These are phyloP conservation scores for Penicillium expansum DNA, from an alignment of 2,329 filamentous ascomycete genomes.

Conservation along the genomic window DNA sequence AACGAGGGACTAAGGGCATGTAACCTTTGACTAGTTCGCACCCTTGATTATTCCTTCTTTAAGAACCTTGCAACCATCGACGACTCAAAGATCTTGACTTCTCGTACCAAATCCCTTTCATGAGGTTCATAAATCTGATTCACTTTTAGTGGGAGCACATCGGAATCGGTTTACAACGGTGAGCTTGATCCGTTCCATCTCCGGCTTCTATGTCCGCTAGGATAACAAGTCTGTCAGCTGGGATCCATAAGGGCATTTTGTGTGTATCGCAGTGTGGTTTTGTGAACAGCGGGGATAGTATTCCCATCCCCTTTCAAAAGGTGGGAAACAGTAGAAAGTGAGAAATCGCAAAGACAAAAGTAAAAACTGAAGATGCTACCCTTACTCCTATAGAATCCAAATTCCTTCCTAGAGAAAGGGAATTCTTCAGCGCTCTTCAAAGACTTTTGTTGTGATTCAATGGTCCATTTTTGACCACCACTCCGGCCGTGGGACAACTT, in stretches of 20 bases:
- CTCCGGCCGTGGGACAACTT: neutral
- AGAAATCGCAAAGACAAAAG: neutral
- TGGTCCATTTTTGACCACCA: neutral
- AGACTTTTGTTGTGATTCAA: neutral
- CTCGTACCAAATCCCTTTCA: neutral
- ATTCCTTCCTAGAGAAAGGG: neutral
- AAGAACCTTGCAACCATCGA: too few relatives aligned
- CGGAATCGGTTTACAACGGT: neutral
- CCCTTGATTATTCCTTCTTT: too few relatives aligned
- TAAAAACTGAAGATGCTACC: neutral
- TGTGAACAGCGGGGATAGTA: neutral
- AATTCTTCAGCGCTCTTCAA: neutral
- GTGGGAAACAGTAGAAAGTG: neutral
- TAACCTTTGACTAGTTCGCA: too few relatives aligned
- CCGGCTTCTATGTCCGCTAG: neutral
- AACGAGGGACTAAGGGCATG: too few relatives aligned
- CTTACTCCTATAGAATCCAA: neutral
- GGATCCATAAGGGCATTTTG: neutral
- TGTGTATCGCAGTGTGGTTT: neutral
- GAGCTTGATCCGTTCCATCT: neutral
- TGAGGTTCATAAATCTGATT: neutral
- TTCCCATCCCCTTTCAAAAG: neutral
- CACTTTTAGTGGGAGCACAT: neutral
- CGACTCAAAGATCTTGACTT: neutral
- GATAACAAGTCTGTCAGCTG: neutral